Evolutionary conservation across 1,284 basidiomycete species (phyloP).

Genomic region (Marasmius tenuissimus): DNA sequence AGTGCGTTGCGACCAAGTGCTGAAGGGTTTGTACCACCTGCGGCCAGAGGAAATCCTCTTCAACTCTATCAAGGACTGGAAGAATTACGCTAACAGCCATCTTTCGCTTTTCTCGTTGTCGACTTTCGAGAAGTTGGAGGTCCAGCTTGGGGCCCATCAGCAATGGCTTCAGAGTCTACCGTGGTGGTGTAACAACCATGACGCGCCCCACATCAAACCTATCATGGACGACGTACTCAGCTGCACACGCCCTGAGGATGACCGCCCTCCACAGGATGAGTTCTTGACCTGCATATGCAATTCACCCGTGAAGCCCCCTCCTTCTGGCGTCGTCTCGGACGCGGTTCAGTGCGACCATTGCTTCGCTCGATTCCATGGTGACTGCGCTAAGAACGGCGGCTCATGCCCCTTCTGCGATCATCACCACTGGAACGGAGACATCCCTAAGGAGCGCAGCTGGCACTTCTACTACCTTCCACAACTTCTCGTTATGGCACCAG

Average conservation of each 20-base stretch:
- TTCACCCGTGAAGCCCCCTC: slow-evolving; percentile 70
- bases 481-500: slow-evolving; percentile 66
- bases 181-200: slow-evolving; percentile 72
- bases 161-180: slow-evolving; percentile 73
- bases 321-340: slow-evolving; percentile 68
- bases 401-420: slow-evolving; percentile 88
- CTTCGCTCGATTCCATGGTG: slow-evolving; percentile 78
- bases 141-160: slow-evolving; percentile 62
- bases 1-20: slow-evolving; percentile 67
- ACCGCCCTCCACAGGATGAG: slow-evolving; percentile 72
- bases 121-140: slow-evolving; percentile 67
- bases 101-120: slow-evolving; percentile 71
- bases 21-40: slow-evolving; percentile 59
- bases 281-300: slow-evolving; percentile 83
- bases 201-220: slow-evolving; percentile 54
- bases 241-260: slow-evolving; percentile 71
- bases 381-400: slow-evolving; percentile 80
- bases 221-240: slow-evolving; percentile 73
- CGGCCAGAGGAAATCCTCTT: slow-evolving; percentile 62
- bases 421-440: slow-evolving; percentile 82
- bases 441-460: slow-evolving; percentile 76
- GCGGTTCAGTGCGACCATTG: slow-evolving; percentile 87
- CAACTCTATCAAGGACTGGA: slow-evolving; percentile 69
- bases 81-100: slow-evolving; percentile 65
- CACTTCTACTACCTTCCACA: slow-evolving; percentile 77